Evolutionary conservation across 108 stramenopile genomes (phyloP), one percentile per base, ranked within the genome.

Genomic region (Cyclostephanos tholiformis): DNA sequence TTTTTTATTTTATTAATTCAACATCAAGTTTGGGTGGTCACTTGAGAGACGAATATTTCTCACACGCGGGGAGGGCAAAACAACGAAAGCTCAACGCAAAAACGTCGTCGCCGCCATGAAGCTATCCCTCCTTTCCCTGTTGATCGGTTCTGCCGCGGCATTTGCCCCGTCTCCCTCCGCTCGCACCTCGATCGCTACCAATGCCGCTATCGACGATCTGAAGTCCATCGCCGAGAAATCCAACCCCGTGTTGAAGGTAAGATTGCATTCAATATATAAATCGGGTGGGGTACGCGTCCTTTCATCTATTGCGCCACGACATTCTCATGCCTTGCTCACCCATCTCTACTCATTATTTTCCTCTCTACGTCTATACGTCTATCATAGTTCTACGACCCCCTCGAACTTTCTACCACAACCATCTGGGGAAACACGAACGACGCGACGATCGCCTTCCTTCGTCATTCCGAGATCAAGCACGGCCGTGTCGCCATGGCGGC

Each of bases 391-490:
- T 90, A 90, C 76, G 89, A 90, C 75, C 89, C 89, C 62, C 77
- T 89, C 14, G 84, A 89, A 70, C 79, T 92, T 26, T 84, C 87
- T 58, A 53, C 69, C 55, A 85, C 88, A 43, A 85, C 84, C 72
- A 87, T 92, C 76, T 92, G 82, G 78, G 91, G 88, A 53, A 62
- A 87, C 53, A 66, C 74, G 74, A 84, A 90, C 57, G 87, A 87
- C 44, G 84, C 67, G 32, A 82, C 87, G 65, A 92, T 92, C 72
- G 80, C 71, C 20, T 92, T 86, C 78, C 70, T 92, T 23, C 79
- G 91, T 63, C 88, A 92, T 20, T 82, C 91, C 36, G 91, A 92
- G 57, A 89, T 92, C 72, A 92, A 92, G 86, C 91, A 92, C 76
- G 91, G 91, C 63, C 88, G 91, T 57, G 74, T 88, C 65, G 87